A percentile compares a stretch with the other conserved stretches of the same genome.
Conservation (phyloP, 2,329 filamentous ascomycete genomes). For the Aspergillus spinulosporus region DNA sequence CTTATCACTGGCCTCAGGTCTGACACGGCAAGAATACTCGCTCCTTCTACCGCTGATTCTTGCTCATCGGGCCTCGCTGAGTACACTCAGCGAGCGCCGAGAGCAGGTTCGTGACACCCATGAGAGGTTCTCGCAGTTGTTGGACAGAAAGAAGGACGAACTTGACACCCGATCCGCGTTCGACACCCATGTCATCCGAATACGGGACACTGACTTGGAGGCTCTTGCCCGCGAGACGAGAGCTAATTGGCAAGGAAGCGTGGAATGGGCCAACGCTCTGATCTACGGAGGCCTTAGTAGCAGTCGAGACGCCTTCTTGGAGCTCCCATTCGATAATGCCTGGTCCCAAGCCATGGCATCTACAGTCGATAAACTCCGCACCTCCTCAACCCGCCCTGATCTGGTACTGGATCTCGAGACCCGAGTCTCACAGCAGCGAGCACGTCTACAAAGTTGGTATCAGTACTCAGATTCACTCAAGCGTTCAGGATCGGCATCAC, state of each 20-base stretch:
- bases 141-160: slow-evolving; percentile 63
- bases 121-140: slow-evolving; percentile 61
- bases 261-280: slow-evolving; percentile 71
- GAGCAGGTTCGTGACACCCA: slow-evolving; percentile 61
- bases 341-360: slow-evolving; percentile 68
- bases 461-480: slow-evolving; percentile 55
- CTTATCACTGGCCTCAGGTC: slow-evolving; percentile 55
- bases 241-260: slow-evolving; percentile 75
- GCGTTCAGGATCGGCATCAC: slow-evolving; percentile 1
- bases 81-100: slow-evolving; percentile 60
- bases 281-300: slow-evolving; percentile 64
- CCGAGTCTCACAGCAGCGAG: slow-evolving; percentile 66
- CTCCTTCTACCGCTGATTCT: slow-evolving; percentile 66
- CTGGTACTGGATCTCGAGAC: slow-evolving; percentile 68
- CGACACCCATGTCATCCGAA: slow-evolving; percentile 23
- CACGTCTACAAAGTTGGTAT: slow-evolving; percentile 71
- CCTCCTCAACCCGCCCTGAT: slow-evolving; percentile 28
- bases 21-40: slow-evolving; percentile 36
- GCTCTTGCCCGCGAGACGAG: slow-evolving; percentile 52
- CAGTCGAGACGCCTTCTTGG: slow-evolving; percentile 63
- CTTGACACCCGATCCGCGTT: slow-evolving; percentile 44
- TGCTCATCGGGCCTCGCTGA: slow-evolving; percentile 69
- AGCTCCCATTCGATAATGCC: slow-evolving; percentile 66
- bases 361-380: slow-evolving; percentile 45
- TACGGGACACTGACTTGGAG: slow-evolving; percentile 45